A percentile compares a stretch with the other conserved stretches of the same genome.
phyloP scores from a whole-genome alignment of 768 basidiomycete genomes.

The Leccinellum albellum region DNA sequence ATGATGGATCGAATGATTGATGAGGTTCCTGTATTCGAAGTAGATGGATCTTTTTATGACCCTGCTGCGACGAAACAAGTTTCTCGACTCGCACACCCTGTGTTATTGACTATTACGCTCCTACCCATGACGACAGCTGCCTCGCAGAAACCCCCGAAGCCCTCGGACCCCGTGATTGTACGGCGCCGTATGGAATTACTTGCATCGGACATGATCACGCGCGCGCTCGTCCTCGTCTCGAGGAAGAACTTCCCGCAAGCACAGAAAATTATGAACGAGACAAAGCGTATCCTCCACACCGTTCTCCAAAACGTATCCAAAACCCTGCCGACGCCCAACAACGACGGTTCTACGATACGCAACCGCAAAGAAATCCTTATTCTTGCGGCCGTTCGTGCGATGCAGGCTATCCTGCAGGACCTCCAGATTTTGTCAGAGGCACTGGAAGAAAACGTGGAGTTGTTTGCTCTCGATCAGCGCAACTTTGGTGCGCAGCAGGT shows the following conservation, averaged over 20 bases:
- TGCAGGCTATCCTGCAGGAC: constrained; percentile 84
- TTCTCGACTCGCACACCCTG: constrained; percentile 86
- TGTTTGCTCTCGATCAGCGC: constrained; percentile 90
- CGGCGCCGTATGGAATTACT: constrained; percentile 95
- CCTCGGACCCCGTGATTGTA: constrained; percentile 85
- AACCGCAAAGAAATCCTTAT: constrained; percentile 79
- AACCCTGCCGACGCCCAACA: constrained; percentile 56
- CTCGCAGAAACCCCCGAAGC: constrained; percentile 35
- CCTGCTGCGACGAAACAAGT: constrained; percentile 81
- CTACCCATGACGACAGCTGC: constrained; percentile 47
- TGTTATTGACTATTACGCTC: constrained; percentile 91
- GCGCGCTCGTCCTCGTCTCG: constrained; percentile 87
- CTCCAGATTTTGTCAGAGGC: constrained; percentile 84
- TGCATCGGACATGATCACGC: constrained; percentile 95
- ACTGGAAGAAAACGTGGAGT: constrained; percentile 82
- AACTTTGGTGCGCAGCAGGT: constrained; percentile 99
- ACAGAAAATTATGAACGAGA: constrained; percentile 85
- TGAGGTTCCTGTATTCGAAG: constrained; percentile 94
- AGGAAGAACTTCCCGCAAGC: constrained; percentile 89
- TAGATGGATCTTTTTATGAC: constrained; percentile 94
- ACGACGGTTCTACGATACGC: constrained; percentile 46
- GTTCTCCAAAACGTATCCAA: constrained; percentile 83
- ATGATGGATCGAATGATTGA: constrained; percentile 98
- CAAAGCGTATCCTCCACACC: constrained; percentile 88
- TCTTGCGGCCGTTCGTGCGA: constrained; percentile 67